Evolutionary conservation across 805 yeast species (phyloP).

Genomic region (Candida endomychidarum): DNA sequence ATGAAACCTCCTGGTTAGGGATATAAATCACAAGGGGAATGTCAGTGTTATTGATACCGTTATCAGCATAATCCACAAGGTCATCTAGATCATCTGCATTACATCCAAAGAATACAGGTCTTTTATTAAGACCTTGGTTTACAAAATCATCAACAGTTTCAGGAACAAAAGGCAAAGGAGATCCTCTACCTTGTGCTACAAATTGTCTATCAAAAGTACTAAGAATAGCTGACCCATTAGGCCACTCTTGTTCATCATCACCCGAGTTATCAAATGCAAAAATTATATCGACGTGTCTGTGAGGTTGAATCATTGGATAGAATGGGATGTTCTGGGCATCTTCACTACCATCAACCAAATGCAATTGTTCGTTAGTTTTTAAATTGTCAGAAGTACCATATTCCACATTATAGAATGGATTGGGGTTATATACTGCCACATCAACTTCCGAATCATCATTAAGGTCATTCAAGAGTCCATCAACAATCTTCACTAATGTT

Average conservation of each 20-base stretch:
- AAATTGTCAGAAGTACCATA: constrained; percentile 19
- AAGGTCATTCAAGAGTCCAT: constrained; percentile 24
- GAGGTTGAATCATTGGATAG: constrained; percentile 39
- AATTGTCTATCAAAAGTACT: constrained; percentile 37
- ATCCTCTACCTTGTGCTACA: constrained; percentile 48
- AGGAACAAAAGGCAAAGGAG: constrained; percentile 81
- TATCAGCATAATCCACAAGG: constrained; percentile 31
- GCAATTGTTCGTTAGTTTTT: constrained; percentile 28
- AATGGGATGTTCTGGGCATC: constrained; percentile 43
- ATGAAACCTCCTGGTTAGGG: constrained; percentile 71
- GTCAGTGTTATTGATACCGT: constrained; percentile 25
- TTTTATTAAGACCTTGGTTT: constrained; percentile 57
- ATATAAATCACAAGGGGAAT: constrained; percentile 70
- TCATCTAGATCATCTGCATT: constrained; percentile 59
- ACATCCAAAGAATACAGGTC: constrained; percentile 85
- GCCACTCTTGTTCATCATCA: constrained; percentile 41
- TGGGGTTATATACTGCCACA: constrained; percentile 40
- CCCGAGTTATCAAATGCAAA: constrained; percentile 45
- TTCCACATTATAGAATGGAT: constrained; percentile 34
- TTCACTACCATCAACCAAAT: constrained; percentile 45
- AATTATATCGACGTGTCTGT: constrained; percentile 38
- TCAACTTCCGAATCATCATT: constrained; percentile 26
- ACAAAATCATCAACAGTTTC: constrained; percentile 56
- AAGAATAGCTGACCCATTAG: constrained; percentile 41
- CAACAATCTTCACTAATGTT: constrained; percentile 24